Percentiles rank a stretch among this genome's conserved stretches.
These are phyloP conservation scores for Arabis hirsuta DNA, from an alignment of 345 rosid genomes.

Conservation along the genomic window DNA sequence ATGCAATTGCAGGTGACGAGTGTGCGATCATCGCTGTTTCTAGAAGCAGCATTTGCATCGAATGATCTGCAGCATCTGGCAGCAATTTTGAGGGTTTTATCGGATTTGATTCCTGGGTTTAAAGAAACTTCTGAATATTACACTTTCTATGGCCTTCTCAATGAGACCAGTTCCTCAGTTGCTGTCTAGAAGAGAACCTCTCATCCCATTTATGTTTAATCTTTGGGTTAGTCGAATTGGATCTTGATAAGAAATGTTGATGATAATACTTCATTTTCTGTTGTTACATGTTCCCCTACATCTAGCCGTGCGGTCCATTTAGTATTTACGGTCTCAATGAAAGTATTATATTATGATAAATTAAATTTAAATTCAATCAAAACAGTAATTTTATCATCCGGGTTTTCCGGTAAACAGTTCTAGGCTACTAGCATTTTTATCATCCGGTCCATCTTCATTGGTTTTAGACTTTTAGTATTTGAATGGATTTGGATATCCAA, in stretches of 20 bases:
- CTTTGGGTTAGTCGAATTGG: not conserved
- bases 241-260: not conserved
- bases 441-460: too few relatives aligned
- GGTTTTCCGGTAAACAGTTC: too few relatives aligned
- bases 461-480: too few relatives aligned
- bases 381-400: too few relatives aligned
- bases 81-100: constrained; percentile 87
- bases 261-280: not conserved
- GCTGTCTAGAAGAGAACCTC: constrained; percentile 39
- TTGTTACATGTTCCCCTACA: not conserved
- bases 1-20: constrained; percentile 62
- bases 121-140: constrained; percentile 63
- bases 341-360: too few relatives aligned
- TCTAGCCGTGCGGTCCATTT: too few relatives aligned
- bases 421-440: too few relatives aligned
- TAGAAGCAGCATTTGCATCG: constrained; percentile 81
- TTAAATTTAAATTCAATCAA: too few relatives aligned
- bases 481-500: too few relatives aligned
- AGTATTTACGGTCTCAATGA: too few relatives aligned
- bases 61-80: constrained; percentile 80
- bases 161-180: constrained; percentile 61
- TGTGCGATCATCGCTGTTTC: constrained; percentile 70
- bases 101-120: constrained; percentile 79
- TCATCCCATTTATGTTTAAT: constrained; percentile 2
- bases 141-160: constrained; percentile 61